phyloP scores from a whole-genome alignment of 83 land plant species.

The Picea engelmannii region DNA sequence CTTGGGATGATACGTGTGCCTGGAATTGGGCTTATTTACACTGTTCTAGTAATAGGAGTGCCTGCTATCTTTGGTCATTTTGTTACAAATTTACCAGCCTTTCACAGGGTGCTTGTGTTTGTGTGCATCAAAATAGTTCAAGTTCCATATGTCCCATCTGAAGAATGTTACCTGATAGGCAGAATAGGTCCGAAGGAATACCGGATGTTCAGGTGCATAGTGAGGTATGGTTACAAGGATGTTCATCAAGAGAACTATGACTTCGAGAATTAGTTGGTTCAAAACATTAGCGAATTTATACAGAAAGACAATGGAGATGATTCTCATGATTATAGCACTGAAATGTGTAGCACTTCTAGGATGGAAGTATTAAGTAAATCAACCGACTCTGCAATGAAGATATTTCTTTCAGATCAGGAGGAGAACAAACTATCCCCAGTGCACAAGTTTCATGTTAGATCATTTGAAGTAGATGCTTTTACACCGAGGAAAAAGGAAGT shows the following conservation, averaged over 20 bases:
- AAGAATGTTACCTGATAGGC: constrained; percentile 51
- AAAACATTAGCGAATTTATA: constrained; percentile 35
- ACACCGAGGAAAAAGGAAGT: constrained; percentile 37
- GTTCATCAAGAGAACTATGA: constrained; percentile 38
- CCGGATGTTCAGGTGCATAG: constrained; percentile 56
- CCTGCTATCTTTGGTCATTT: no score
- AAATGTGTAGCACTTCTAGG: not conserved
- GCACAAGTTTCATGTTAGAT: not conserved
- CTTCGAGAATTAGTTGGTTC: constrained; percentile 45
- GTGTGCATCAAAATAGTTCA: constrained; percentile 64
- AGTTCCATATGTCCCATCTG: constrained; percentile 47
- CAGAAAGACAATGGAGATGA: constrained; percentile 33
- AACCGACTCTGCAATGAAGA: constrained; percentile 9
- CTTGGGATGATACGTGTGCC: constrained; percentile 75
- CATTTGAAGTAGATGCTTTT: not conserved
- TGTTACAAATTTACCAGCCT: no score
- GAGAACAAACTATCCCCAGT: not conserved
- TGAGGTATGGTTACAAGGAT: constrained; percentile 55
- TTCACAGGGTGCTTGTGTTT: constrained; percentile 64
- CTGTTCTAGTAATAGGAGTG: constrained; percentile 52
- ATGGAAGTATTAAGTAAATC: constrained; percentile 14
- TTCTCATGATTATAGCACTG: not conserved
- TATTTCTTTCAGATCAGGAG: no score
- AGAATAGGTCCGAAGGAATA: constrained; percentile 61
- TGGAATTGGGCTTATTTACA: constrained; percentile 73